Base-by-base conservation (phyloP, 768 basidiomycete species). In the Mycena rebaudengoi region DNA sequence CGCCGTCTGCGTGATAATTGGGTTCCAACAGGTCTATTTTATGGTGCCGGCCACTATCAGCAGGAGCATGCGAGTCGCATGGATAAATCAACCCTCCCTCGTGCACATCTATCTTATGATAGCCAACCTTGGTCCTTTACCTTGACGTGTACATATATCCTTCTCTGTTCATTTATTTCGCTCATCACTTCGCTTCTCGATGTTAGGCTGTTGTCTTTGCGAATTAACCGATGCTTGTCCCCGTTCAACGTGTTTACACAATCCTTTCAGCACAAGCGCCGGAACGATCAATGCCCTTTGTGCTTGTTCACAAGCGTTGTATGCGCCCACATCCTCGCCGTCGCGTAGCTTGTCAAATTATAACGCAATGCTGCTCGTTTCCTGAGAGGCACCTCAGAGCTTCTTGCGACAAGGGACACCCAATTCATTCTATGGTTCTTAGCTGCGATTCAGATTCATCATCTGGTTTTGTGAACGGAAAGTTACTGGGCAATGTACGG, bases 141-240 rank as follows among this genome's bases (percentile, higher is more conserved):
- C 41, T 67, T 76, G 45, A 74, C 73, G 26, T 70, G 66, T 39
- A 60, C 70, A 20, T 77, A n/a, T n/a, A n/a, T 76, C 1, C 50
- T 75, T 28, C 45, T 67, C 13, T 69, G 67, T 11, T 66, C 77
- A 40, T 68, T 58, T 37, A 54, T 69, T n/a, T 60, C 74, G 10
- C 64, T 79, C 29, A 64, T 76, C 60, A 46, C 76, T 28, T 78
- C 76, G 0, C 66, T 76, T 67, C 73, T 78, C 35, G 78, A 79
- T 62, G 59, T 76, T 7, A 76, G 76, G 30, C 70, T 75, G 39
- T 71, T 77, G 10, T 79, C 77, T 11, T 69, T 78, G 60, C 76
- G 70, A 63, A 60, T 79, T 37, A 76, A 72, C 35, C 77, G 75
- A 16, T 73, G 72, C 60, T 49, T 69, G 21, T 65, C 74, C 10